Evolutionary conservation across 129 eudicot genomes (phyloP), one percentile per base, ranked within the genome.

Genomic region (Tagetes erecta): DNA sequence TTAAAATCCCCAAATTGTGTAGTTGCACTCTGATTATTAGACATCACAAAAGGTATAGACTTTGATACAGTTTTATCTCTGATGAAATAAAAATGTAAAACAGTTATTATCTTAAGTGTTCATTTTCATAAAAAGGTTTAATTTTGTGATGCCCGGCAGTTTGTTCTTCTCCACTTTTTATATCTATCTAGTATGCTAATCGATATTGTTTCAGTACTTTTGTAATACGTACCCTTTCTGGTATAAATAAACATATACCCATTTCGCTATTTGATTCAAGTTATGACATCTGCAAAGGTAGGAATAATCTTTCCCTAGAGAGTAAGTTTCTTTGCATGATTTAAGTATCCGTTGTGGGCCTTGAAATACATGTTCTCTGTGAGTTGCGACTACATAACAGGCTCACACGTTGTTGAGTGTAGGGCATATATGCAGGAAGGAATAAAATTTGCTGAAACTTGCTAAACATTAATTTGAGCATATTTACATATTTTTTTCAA

Each of bases 21-120:
- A 41, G 42, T n/a, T 64, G 7, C 74, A 14, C 41, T 56, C 62
- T 55, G 80, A 55, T 44, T 55, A 35, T 56, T 67, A 66, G 58
- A 53, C 58, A 27, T 58, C 37, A 68, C 14, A 3, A 63, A 36
- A 50, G 36, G 39, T 10, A 35, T 73, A 2, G 8, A 6, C 35
- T 46, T 57, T 57, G 9, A 58, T 6, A 41, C 30, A 57, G 3
- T 10, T 62, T 6, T 31, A 37, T 2, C 37, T 74, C 14, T 62
- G 33, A 36, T 36, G 71, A 53, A 14, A 8, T 62, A 41, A 34
- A 14, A 62, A 63, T 2, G 36, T 36, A 35, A 11, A 59, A 36
- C 11, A 62, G 14, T 62, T 60, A 45, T 35, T 30, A 3, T 59
- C 9, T 41, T 62, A 1, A 34, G 66, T 5, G 13, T 72, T 27